Evolutionary conservation across 768 basidiomycete species (phyloP).

Genomic region (Thelephora aurantiotincta): DNA sequence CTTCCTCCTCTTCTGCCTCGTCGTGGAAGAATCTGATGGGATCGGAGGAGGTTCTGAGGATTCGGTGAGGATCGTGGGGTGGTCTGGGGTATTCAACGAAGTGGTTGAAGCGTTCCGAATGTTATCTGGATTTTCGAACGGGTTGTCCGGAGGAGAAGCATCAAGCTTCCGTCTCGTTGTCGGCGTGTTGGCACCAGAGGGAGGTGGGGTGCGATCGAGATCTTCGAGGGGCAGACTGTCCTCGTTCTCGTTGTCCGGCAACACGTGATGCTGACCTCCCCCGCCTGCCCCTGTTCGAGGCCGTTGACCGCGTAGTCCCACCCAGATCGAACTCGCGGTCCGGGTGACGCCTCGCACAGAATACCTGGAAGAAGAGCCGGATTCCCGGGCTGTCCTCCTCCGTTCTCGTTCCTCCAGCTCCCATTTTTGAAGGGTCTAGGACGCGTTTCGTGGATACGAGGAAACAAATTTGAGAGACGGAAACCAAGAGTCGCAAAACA

Average conservation of each 20-base stretch:
- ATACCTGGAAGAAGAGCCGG: conserved; percentile 23
- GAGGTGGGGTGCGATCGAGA: conserved; percentile 22
- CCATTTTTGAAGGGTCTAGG: conserved; percentile 64
- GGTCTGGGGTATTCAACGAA: conserved; percentile 21
- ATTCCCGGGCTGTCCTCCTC: conserved; percentile 58
- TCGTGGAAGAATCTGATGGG: neutral
- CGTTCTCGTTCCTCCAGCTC: conserved; percentile 64
- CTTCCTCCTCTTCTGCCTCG: conserved; percentile 12
- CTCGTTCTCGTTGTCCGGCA: conserved; percentile 24
- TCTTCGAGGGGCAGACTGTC: conserved; percentile 43
- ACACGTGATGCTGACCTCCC: conserved; percentile 32
- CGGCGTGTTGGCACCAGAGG: conserved; percentile 24
- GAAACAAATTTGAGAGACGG: neutral
- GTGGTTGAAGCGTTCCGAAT: conserved; percentile 36
- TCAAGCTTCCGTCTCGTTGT: conserved; percentile 13
- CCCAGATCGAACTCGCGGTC: conserved; percentile 46
- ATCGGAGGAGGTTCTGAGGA: conserved; percentile 7
- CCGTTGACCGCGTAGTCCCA: conserved; percentile 23
- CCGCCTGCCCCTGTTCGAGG: conserved; percentile 16
- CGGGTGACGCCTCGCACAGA: conserved; percentile 44
- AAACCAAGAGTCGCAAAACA: neutral
- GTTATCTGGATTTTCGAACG: conserved; percentile 33
- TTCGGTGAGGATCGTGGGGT: conserved; percentile 15
- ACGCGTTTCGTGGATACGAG: neutral
- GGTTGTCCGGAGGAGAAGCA: conserved; percentile 21